These are phyloP conservation scores for Polytolypa hystricis DNA, from an alignment of 2,329 filamentous ascomycete genomes.

Conservation along the genomic window DNA sequence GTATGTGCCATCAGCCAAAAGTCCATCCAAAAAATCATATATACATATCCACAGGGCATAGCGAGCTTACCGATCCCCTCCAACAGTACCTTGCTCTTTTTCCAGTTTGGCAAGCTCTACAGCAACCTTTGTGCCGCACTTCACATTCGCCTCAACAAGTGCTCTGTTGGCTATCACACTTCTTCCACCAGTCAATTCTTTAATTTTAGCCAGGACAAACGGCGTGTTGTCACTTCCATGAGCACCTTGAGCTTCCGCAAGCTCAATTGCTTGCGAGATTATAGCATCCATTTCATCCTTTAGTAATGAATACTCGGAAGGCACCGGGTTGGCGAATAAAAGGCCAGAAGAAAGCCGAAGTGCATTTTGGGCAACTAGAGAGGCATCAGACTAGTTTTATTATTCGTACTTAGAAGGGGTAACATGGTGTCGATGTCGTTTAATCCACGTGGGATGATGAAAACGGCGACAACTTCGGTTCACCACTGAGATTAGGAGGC, in stretches of 20 bases:
- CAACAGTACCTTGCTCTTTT: conserved; percentile 17
- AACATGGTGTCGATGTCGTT: no score
- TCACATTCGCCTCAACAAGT: conserved; percentile 56
- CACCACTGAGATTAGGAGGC: conserved; percentile 22
- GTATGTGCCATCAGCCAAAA: conserved; percentile 28
- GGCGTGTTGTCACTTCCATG: conserved; percentile 73
- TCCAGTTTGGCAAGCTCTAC: conserved; percentile 50
- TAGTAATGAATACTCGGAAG: conserved; percentile 57
- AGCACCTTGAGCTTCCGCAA: conserved; percentile 54
- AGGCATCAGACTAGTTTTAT: no score
- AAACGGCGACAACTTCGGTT: no score
- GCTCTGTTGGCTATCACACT: conserved; percentile 66
- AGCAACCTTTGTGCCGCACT: conserved; percentile 53
- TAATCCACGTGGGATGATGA: no score
- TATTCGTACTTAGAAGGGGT: no score
- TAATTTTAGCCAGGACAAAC: conserved; percentile 67
- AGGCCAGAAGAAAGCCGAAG: conserved; percentile 67
- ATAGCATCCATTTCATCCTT: conserved; percentile 57
- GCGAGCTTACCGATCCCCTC: conserved; percentile 29
- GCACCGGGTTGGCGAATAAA: conserved; percentile 81
- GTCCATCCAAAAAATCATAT: conserved; percentile 11
- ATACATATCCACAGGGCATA: conserved; percentile 13
- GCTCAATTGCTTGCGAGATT: conserved; percentile 56
- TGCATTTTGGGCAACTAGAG: conserved; percentile 56
- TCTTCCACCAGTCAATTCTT: conserved; percentile 60